These are phyloP conservation scores for Trametes versicolor DNA, from an alignment of 1,284 basidiomycete genomes.

Conservation along the genomic window DNA sequence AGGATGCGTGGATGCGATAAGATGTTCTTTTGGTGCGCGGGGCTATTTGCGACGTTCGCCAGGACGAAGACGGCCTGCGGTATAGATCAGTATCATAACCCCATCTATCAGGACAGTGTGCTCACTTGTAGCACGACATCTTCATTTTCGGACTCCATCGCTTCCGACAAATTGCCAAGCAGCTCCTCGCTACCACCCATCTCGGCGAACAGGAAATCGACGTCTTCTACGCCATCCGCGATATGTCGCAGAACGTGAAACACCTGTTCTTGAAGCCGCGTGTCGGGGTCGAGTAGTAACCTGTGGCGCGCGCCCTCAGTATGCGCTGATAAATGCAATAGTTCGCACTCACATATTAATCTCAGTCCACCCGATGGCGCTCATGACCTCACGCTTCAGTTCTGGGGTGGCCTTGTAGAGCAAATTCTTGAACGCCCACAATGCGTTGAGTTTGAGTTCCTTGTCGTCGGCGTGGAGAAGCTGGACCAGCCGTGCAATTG, in stretches of 20 bases:
- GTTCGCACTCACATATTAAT: slow-evolving; percentile 57
- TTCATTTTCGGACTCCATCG: slow-evolving; percentile 59
- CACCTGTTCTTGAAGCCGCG: slow-evolving; percentile 71
- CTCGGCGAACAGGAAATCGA: slow-evolving; percentile 65
- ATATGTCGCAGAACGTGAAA: slow-evolving; percentile 71
- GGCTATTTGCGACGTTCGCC: slow-evolving; percentile 73
- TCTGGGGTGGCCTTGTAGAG: slow-evolving; percentile 66
- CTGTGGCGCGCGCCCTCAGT: slow-evolving; percentile 43
- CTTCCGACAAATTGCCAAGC: slow-evolving; percentile 53
- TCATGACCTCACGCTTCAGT: slow-evolving; percentile 73
- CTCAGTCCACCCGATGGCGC: slow-evolving; percentile 67
- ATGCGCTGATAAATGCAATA: neutral
- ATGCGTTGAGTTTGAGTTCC: slow-evolving; percentile 68
- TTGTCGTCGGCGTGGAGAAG: slow-evolving; percentile 63
- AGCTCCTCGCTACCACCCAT: slow-evolving; percentile 58
- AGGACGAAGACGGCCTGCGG: slow-evolving; percentile 63
- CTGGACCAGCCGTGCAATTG: slow-evolving; percentile 69
- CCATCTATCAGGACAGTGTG: neutral
- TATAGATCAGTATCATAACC: neutral
- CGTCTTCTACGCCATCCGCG: slow-evolving; percentile 66
- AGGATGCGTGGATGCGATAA: slow-evolving; percentile 61
- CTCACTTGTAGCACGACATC: slow-evolving; percentile 63
- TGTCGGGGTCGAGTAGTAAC: slow-evolving; percentile 58
- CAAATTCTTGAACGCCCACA: slow-evolving; percentile 88
- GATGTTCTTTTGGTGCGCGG: slow-evolving; percentile 56